phyloP scores from a whole-genome alignment of 805 yeast species.

The Barnettozyma californica region DNA sequence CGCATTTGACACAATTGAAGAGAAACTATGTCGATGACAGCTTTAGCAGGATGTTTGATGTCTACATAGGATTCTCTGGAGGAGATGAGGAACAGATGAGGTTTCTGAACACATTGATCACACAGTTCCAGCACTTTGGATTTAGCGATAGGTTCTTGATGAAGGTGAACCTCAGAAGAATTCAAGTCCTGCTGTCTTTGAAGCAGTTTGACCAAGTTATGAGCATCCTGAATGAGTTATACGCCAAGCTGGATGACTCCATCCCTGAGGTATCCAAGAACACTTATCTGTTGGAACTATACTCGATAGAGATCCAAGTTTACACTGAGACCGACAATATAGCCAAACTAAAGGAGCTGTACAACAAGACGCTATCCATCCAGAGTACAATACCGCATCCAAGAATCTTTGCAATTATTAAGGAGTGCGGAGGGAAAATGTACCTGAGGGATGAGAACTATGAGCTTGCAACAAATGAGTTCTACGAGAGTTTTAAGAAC shows the following conservation, averaged over 20 bases:
- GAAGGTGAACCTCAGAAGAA: slow-evolving; percentile 40
- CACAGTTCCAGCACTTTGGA: slow-evolving; percentile 12
- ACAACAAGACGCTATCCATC: slow-evolving; percentile 41
- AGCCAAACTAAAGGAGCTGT: slow-evolving; percentile 40
- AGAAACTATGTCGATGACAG: slow-evolving; percentile 28
- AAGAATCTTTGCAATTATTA: slow-evolving; percentile 62
- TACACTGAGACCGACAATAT: slow-evolving; percentile 35
- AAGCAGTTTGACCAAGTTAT: slow-evolving; percentile 29
- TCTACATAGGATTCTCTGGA: slow-evolving; percentile 20
- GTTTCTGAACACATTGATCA: slow-evolving; percentile 29
- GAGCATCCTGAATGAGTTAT: slow-evolving; percentile 31
- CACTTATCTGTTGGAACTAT: slow-evolving; percentile 52
- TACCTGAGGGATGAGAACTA: slow-evolving; percentile 56
- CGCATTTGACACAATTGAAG: slow-evolving; percentile 15
- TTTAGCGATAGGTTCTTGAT: slow-evolving; percentile 40
- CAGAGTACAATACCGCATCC: slow-evolving; percentile 73
- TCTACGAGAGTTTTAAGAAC: slow-evolving; percentile 52
- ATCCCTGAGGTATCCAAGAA: slow-evolving; percentile 40
- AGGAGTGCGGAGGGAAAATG: slow-evolving; percentile 72
- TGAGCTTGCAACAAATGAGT: slow-evolving; percentile 48
- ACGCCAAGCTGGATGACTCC: slow-evolving; percentile 32
- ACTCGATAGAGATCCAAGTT: slow-evolving; percentile 61
- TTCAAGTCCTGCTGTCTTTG: slow-evolving; percentile 33
- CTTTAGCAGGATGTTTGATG: slow-evolving; percentile 36
- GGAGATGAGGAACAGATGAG: slow-evolving; percentile 17